Evolutionary conservation across 176 grass and related monocot genomes (phyloP), one percentile per base, ranked within the genome.

Genomic region (Olyra latifolia): DNA sequence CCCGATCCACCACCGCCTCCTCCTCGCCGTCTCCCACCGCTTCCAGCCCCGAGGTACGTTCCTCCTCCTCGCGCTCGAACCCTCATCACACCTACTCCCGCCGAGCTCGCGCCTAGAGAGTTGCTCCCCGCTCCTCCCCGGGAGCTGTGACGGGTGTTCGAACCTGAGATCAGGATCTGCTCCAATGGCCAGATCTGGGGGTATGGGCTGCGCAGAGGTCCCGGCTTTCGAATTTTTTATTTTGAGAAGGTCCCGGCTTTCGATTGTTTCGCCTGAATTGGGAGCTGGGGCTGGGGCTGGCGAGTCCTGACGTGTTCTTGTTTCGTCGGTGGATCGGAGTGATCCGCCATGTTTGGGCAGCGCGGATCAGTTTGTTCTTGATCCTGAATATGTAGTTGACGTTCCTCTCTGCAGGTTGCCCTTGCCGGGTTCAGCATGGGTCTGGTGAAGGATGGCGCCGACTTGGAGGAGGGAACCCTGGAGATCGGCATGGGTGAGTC

Each of bases 401-500:
- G 62, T 56, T 63, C 2, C n/a, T 61, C 4, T 72, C 55, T 68
- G 55, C 79, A 91, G 93, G 67, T 88, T 82, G 63, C 44, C 17
- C 79, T 74, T 47, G 60, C 39, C 72, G 44, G 55, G 68, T 49
- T 68, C 35, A 95, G 52, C 58, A 95, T 99, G 96, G 87, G 83
- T 81, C 82, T 89, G 60, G 87, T 84, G 69, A 97, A 97, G 77
- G 85, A 87, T 7, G 61, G 50, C 41, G 50, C 5, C 28, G 88
- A 93, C 63, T 76, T 93, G 91, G 91, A 93, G 88, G 91, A 90
- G 69, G 91, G 88, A 55, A 87, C 82, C 63, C 43, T 93, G 56
- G 88, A 93, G 88, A 93, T 93, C 75, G 89, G 92, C 86, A 91
- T 94, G 68, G 92, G 92, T 94, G 85, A 81, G 83, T 79, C 7